Evolutionary conservation across 2,329 filamentous ascomycete genomes (phyloP), one percentile per base, ranked within the genome.

Genomic region (Neurospora crassa): DNA sequence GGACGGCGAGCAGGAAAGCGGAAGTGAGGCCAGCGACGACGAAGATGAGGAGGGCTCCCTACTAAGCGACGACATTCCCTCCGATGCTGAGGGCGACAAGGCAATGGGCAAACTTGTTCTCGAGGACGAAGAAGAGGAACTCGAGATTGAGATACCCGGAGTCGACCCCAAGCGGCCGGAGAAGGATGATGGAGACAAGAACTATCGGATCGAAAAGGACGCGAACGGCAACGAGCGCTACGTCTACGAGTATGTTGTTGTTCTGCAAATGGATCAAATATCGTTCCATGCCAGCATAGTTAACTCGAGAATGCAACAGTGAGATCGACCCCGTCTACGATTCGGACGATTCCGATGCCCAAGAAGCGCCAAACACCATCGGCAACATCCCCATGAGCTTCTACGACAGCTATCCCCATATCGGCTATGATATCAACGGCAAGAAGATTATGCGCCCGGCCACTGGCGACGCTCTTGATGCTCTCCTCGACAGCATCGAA

Each of bases 401-500:
- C 82, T 99, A 99, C 84, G 96, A 99, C 80, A 76, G 74, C 68
- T 99, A 97, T 79, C 96, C 96, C 69, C 96, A 99, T 80, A 97
- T 99, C 79, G 96, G 96, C 72, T 99, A 99, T 82, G 93, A 97
- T 78, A 98, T 99, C 83, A 97, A 99, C 81, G 96, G 96, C 81
- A 97, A 96, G 87, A 96, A 92, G 81, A 97, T 99, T 74, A 92
- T 97, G 90, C 91, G 96, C 69, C 96, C 96, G 7, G 96, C 96
- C 4, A 95, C 94, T 76, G 95, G 95, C 69, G 92, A 97, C 79
- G 96, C 96, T 43, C 84, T 99, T 41, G 96, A 99, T 84, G 93
- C 94, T 14, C 86, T 99, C 63, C 86, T 99, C 11, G 95, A 99
- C 78, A 97, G 92, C 81, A 99, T 99, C 77, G 96, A 99, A 78